phyloP scores from a whole-genome alignment of 2,329 filamentous ascomycete species.

The Microsporum audouinii region DNA sequence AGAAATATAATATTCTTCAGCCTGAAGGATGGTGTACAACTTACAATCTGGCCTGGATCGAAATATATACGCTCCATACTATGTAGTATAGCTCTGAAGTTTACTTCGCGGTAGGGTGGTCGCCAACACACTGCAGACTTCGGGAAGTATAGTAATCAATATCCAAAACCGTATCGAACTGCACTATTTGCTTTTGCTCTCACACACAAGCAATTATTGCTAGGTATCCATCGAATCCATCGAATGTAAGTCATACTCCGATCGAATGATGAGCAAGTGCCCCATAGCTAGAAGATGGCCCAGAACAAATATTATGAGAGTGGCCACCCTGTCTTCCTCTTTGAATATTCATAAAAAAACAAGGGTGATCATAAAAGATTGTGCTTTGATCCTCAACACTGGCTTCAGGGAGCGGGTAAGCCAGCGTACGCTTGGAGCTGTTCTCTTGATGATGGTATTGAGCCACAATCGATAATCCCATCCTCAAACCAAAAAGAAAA shows the following conservation, averaged over 20 bases:
- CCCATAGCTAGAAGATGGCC: background rate
- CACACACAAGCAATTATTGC: background rate
- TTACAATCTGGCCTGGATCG: background rate
- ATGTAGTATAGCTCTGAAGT: background rate
- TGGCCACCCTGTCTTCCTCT: background rate
- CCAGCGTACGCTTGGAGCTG: background rate
- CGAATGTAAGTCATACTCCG: background rate
- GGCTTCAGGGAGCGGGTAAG: background rate
- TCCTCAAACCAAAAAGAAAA: background rate
- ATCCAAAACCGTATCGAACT: background rate
- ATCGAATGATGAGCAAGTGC: background rate
- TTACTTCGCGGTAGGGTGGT: background rate
- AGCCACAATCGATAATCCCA: conserved; percentile 1
- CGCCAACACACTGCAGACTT: background rate
- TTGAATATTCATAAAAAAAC: background rate
- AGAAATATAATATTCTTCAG: background rate
- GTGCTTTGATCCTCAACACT: background rate
- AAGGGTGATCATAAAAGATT: background rate
- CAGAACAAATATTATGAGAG: background rate
- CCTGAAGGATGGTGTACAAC: background rate
- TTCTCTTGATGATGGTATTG: background rate
- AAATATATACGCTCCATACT: background rate
- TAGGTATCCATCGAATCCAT: background rate
- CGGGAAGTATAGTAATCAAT: background rate
- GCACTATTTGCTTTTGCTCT: background rate